A percentile compares a stretch with the other conserved stretches of the same genome.
phyloP scores from a whole-genome alignment of 2,329 filamentous ascomycete species.

The Penicillium sp. region DNA sequence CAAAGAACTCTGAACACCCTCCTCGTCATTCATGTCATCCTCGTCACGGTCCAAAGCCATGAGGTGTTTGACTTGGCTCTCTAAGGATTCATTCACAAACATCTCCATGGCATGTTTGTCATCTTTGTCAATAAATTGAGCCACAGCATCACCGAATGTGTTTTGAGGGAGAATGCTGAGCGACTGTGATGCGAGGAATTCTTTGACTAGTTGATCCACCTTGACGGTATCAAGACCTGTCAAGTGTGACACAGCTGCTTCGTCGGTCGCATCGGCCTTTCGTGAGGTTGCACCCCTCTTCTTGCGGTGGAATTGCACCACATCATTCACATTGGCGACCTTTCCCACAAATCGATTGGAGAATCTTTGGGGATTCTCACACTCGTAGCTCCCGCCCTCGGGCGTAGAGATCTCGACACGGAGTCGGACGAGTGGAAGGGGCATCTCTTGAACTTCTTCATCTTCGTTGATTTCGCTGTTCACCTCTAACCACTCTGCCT shows the following conservation, averaged over 20 bases:
- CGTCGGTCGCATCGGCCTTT: conserved; percentile 61
- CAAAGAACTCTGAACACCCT: conserved; percentile 68
- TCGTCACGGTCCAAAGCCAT: conserved; percentile 66
- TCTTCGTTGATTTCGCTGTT: conserved; percentile 59
- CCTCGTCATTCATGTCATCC: conserved; percentile 68
- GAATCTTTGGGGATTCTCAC: conserved; percentile 93
- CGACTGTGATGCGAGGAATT: conserved; percentile 83
- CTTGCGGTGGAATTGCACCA: conserved; percentile 89
- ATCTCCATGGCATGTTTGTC: conserved; percentile 89
- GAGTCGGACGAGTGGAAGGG: conserved; percentile 81
- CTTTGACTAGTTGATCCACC: conserved; percentile 83
- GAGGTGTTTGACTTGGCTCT: conserved; percentile 69
- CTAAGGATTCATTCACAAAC: conserved; percentile 72
- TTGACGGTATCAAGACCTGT: conserved; percentile 72
- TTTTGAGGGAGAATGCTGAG: conserved; percentile 92
- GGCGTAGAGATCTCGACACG: conserved; percentile 87
- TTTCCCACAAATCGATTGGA: conserved; percentile 88
- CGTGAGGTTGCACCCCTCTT: conserved; percentile 61
- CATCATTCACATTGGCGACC: conserved; percentile 91
- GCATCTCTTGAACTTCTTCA: conserved; percentile 59
- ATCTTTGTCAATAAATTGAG: conserved; percentile 90
- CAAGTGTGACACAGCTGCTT: conserved; percentile 61
- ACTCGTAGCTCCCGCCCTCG: conserved; percentile 81
- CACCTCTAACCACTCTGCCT: conserved; percentile 74
- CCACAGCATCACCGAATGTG: conserved; percentile 88